Conservation (phyloP, 805 yeast genomes). For the Yamadazyma ubonensis region DNA sequence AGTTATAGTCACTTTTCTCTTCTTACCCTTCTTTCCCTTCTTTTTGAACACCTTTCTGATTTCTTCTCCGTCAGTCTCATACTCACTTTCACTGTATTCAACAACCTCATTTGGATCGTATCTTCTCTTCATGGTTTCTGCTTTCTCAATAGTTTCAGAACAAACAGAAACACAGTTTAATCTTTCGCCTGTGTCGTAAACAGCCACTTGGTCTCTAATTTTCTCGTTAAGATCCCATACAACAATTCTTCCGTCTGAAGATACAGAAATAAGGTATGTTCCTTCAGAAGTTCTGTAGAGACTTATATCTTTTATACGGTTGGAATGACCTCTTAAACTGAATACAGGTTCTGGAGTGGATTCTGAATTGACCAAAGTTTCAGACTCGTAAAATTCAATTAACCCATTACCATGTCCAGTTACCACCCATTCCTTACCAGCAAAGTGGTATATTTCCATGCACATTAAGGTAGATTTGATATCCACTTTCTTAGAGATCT, state of each 20-base stretch:
- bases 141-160: conserved; percentile 75
- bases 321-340: conserved; percentile 74
- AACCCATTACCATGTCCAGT: conserved; percentile 73
- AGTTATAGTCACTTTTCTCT: conserved; percentile 47
- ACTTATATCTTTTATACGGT: conserved; percentile 78
- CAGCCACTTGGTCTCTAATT: conserved; percentile 77
- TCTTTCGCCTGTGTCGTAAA: conserved; percentile 87
- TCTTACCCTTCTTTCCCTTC: conserved; percentile 36
- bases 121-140: conserved; percentile 65
- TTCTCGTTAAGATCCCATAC: conserved; percentile 70
- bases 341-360: conserved; percentile 49
- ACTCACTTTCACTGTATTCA: conserved; percentile 59
- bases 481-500: conserved; percentile 52
- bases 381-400: conserved; percentile 54
- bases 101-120: conserved; percentile 28
- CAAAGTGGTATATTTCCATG: conserved; percentile 49
- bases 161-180: conserved; percentile 80
- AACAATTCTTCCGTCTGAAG: conserved; percentile 91
- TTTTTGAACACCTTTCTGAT: conserved; percentile 57
- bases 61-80: conserved; percentile 73
- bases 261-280: conserved; percentile 69
- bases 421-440: conserved; percentile 55
- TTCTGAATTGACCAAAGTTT: conserved; percentile 26
- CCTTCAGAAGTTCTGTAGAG: conserved; percentile 43
- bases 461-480: conserved; percentile 65